Conservation (phyloP, 257 asterid genomes). For the Echium plantagineum region DNA sequence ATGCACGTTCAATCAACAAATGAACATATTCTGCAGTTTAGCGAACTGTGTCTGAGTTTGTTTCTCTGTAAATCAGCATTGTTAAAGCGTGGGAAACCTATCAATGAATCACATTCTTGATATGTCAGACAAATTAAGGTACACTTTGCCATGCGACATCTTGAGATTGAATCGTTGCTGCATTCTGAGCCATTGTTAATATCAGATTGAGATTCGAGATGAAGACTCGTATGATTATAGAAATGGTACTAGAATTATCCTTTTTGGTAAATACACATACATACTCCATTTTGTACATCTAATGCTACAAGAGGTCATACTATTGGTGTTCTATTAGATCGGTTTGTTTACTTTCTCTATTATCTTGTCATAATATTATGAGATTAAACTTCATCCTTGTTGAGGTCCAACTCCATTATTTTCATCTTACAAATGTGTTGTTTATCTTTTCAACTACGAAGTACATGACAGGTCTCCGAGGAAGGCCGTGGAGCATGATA, state of each 20-base stretch:
- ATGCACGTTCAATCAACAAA: not conserved
- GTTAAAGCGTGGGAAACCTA: not conserved
- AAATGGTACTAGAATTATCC: not conserved
- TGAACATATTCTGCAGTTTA: not conserved
- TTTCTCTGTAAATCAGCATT: not conserved
- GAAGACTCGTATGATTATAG: not conserved
- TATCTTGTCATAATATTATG: too few relatives aligned
- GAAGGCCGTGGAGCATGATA: too few relatives aligned
- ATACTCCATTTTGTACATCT: not conserved
- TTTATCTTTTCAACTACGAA: too few relatives aligned
- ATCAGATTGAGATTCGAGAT: not conserved
- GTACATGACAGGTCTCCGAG: too few relatives aligned
- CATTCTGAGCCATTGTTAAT: not conserved
- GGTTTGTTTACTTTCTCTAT: too few relatives aligned
- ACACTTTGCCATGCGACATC: too few relatives aligned
- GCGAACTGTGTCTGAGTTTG: not conserved
- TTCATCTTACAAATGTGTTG: too few relatives aligned
- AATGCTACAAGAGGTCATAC: too few relatives aligned
- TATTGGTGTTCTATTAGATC: too few relatives aligned
- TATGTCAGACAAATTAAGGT: too few relatives aligned
- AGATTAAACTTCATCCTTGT: too few relatives aligned
- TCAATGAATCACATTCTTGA: not conserved
- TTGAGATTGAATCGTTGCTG: not conserved
- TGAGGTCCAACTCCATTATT: too few relatives aligned
- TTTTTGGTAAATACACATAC: not conserved